Evolutionary conservation across 495 filamentous ascomycete species (phyloP).

Genomic region (Hypoxylon subgilvum): DNA sequence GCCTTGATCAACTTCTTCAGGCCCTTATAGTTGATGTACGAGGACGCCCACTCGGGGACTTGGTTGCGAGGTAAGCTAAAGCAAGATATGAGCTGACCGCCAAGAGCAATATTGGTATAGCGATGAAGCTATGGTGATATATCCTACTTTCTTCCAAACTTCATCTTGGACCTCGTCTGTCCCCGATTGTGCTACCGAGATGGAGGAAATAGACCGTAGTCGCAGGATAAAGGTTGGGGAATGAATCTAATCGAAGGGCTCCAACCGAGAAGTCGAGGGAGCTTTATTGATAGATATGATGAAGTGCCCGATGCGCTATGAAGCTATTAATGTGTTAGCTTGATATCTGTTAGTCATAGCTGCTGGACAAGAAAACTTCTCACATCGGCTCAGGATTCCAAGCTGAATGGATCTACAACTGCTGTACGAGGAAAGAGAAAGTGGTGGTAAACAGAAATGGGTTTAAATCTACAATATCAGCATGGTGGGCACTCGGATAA

Average conservation of each 20-base stretch:
- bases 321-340: too few species aligned
- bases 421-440: not conserved
- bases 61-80: conserved; percentile 84
- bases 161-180: conserved; percentile 59
- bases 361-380: not conserved
- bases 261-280: not conserved
- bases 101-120: not conserved
- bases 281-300: not conserved
- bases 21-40: conserved; percentile 95
- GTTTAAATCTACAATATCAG: conserved; percentile 15
- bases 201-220: not conserved
- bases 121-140: not conserved
- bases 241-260: not conserved
- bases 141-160: conserved; percentile 75
- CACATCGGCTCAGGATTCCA: not conserved
- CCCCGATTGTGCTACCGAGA: not conserved
- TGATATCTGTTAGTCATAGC: not conserved
- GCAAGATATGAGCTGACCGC: conserved; percentile 25
- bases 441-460: conserved; percentile 7
- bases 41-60: conserved; percentile 92
- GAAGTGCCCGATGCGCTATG: conserved; percentile 1
- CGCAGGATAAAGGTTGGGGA: not conserved
- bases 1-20: conserved; percentile 94
- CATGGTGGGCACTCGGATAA: not conserved
- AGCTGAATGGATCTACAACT: not conserved